Percentiles rank a stretch among this genome's conserved stretches.
phyloP scores from a whole-genome alignment of 768 basidiomycete species.

The Albatrellus ellisii region DNA sequence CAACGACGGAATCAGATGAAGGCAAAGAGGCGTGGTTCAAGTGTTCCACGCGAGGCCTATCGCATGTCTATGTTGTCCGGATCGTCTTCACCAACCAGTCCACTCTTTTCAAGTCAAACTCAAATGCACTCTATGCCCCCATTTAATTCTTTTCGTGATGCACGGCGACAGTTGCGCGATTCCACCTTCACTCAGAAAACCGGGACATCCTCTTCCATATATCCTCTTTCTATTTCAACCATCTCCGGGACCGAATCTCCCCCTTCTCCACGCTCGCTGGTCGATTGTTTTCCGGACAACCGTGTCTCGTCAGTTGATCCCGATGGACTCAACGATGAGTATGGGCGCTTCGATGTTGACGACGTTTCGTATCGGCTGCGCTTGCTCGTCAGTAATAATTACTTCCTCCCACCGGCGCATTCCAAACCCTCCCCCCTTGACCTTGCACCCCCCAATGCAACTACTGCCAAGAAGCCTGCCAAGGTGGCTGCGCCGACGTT shows the following conservation, averaged over 20 bases:
- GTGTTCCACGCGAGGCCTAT: constrained; percentile 14
- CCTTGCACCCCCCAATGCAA: constrained; percentile 30
- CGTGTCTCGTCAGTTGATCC: constrained; percentile 20
- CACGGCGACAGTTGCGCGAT: constrained; percentile 23
- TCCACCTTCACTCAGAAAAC: constrained; percentile 51
- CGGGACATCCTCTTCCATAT: constrained; percentile 61
- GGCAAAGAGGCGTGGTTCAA: constrained; percentile 12
- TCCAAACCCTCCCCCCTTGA: constrained; percentile 64
- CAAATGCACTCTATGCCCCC: constrained; percentile 14
- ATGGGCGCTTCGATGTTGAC: constrained; percentile 34
- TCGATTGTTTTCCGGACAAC: constrained; percentile 29
- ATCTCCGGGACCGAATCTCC: constrained; percentile 44
- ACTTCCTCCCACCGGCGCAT: constrained; percentile 82
- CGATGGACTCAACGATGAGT: constrained; percentile 15
- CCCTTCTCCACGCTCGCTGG: constrained; percentile 46
- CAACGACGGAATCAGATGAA: not conserved
- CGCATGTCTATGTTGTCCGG: constrained; percentile 12
- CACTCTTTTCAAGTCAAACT: constrained; percentile 12
- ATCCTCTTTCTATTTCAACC: constrained; percentile 61
- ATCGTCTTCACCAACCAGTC: constrained; percentile 10
- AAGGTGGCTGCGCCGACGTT: constrained; percentile 39
- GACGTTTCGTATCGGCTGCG: constrained; percentile 79
- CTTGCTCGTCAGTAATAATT: constrained; percentile 76
- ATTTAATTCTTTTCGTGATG: constrained; percentile 13
- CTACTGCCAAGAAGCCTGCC: constrained; percentile 32